Percentiles rank a stretch among this genome's conserved stretches.
Conservation (phyloP, 2,329 filamentous ascomycete genomes). For the Claviceps pazoutovae region DNA sequence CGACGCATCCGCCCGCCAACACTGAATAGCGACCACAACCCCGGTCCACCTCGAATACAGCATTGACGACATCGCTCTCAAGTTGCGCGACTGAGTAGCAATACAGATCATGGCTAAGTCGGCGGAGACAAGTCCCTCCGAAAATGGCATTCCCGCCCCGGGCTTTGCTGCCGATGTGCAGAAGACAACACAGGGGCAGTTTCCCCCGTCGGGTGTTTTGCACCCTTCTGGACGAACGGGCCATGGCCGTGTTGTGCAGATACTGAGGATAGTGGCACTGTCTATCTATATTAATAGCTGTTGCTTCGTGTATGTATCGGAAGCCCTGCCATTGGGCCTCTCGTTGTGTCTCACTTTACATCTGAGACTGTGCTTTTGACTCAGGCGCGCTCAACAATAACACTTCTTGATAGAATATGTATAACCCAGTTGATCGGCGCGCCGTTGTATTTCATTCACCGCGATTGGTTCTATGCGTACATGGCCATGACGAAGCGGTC, state of each 20-base stretch:
- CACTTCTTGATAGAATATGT: conserved; percentile 35
- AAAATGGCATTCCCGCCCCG: conserved; percentile 16
- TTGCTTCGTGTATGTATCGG: conserved; percentile 27
- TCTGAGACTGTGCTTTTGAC: neutral
- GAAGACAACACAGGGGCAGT: conserved; percentile 8
- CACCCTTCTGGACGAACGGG: conserved; percentile 44
- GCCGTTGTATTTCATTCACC: conserved; percentile 63
- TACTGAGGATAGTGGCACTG: conserved; percentile 38
- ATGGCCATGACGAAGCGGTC: conserved; percentile 79
- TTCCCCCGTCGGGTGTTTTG: conserved; percentile 6
- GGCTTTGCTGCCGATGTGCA: conserved; percentile 14
- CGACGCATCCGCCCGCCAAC: neutral
- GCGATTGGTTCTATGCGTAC: conserved; percentile 69
- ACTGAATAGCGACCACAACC: neutral
- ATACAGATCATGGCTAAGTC: conserved; percentile 13
- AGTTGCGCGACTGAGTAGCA: neutral
- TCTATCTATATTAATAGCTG: conserved; percentile 37
- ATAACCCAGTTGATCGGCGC: conserved; percentile 62
- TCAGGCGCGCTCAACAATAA: neutral
- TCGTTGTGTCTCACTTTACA: neutral
- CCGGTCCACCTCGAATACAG: neutral
- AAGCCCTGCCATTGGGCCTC: neutral
- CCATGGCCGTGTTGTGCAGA: conserved; percentile 35
- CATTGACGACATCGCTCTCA: neutral
- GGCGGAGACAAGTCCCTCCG: conserved; percentile 11